Evolutionary conservation across 805 yeast genomes (phyloP).

Genomic region (Candida ficus): DNA sequence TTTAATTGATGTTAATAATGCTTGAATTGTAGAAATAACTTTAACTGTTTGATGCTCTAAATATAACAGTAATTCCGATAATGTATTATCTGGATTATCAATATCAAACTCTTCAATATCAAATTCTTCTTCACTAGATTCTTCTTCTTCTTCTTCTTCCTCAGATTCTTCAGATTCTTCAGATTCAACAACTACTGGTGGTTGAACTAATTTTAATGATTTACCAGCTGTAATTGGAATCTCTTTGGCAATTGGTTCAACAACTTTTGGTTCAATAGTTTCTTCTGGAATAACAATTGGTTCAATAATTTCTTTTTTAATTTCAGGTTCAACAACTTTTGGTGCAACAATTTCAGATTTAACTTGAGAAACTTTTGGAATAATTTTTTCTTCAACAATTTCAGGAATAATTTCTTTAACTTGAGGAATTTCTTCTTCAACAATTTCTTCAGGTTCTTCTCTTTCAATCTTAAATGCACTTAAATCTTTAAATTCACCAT

Average conservation of each 20-base stretch:
- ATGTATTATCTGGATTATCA: slow-evolving; percentile 82
- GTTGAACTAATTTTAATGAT: not conserved
- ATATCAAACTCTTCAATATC: slow-evolving; percentile 74
- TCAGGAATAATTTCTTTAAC: too few species aligned
- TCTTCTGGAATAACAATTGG: not conserved
- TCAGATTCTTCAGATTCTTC: not conserved
- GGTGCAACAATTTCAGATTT: not conserved
- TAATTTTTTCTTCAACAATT: not conserved
- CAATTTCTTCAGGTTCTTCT: not conserved
- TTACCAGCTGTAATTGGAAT: not conserved
- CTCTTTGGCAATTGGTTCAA: too few species aligned
- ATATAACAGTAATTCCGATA: slow-evolving; percentile 76
- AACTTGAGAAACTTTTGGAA: not conserved
- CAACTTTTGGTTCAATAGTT: not conserved
- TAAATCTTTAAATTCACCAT: not conserved
- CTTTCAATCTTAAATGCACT: not conserved
- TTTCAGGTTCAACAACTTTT: too few species aligned
- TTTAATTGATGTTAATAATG: slow-evolving; percentile 70
- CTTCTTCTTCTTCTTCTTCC: slow-evolving; percentile 4
- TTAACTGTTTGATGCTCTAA: slow-evolving; percentile 91
- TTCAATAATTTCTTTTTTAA: not conserved
- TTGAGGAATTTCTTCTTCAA: too few species aligned
- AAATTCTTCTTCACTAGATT: slow-evolving; percentile 37
- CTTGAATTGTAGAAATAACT: slow-evolving; percentile 85
- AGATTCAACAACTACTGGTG: not conserved